A percentile compares a stretch with the other conserved stretches of the same genome.
Evolutionary conservation across 2,329 filamentous ascomycete species (phyloP).

Genomic region (Balansia obtecta): DNA sequence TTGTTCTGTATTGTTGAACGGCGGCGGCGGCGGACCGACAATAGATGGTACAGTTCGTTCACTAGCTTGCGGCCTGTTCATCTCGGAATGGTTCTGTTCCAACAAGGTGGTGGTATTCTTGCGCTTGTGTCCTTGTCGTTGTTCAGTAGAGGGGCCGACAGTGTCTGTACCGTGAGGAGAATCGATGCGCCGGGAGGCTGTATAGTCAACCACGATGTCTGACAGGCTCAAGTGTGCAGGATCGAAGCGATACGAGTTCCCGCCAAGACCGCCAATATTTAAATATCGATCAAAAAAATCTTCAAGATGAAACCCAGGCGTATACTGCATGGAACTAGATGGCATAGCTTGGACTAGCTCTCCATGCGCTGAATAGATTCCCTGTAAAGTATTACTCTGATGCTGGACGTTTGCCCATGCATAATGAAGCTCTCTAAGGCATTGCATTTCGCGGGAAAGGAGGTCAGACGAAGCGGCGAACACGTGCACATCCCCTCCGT

Average conservation of each 20-base stretch:
- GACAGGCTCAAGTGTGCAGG: constrained; percentile 60
- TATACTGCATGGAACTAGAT: constrained; percentile 55
- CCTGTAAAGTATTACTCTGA: constrained; percentile 66
- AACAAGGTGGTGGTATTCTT: constrained; percentile 26
- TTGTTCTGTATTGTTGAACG: not conserved
- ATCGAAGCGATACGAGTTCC: constrained; percentile 53
- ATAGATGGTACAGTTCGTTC: not conserved
- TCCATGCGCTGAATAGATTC: constrained; percentile 64
- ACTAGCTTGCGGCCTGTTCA: not conserved
- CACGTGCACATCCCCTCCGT: constrained; percentile 44
- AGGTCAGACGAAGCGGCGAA: constrained; percentile 54
- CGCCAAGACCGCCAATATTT: constrained; percentile 43
- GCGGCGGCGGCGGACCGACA: not conserved
- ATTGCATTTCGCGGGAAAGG: constrained; percentile 65
- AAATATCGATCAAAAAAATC: constrained; percentile 78
- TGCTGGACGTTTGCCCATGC: constrained; percentile 70
- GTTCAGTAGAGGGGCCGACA: constrained; percentile 9
- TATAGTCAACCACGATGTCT: constrained; percentile 51
- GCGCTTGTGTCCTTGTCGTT: constrained; percentile 28
- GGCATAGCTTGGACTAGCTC: constrained; percentile 65
- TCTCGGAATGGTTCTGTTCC: not conserved
- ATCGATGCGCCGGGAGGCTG: constrained; percentile 43
- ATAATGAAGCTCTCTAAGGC: constrained; percentile 61
- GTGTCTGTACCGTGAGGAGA: constrained; percentile 30
- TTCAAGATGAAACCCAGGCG: constrained; percentile 70